A percentile compares a stretch with the other conserved stretches of the same genome.
phyloP scores from a whole-genome alignment of 202 grass and related monocot genomes.

The Brachypodium distachyon region DNA sequence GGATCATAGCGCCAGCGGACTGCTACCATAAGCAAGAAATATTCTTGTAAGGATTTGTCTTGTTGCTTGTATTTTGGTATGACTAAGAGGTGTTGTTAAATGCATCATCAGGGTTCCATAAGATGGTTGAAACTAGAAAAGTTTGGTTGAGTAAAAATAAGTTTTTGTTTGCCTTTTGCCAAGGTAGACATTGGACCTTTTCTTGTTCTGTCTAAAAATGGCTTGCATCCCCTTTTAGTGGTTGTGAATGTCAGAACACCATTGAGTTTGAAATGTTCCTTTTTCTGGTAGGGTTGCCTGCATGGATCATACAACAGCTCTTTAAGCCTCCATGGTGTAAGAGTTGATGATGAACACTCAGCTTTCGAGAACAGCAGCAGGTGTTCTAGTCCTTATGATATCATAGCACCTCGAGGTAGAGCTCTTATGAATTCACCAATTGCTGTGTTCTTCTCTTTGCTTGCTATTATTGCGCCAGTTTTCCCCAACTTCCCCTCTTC shows the following conservation, averaged over 20 bases:
- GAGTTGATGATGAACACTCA: constrained; percentile 61
- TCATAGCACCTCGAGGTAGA: constrained; percentile 61
- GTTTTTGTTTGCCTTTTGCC: background rate
- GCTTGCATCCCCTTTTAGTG: background rate
- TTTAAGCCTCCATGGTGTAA: constrained; percentile 47
- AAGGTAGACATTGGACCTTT: background rate
- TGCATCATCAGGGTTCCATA: background rate
- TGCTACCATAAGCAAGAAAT: too few species aligned
- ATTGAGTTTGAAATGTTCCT: background rate
- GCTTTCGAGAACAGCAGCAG: constrained; percentile 61
- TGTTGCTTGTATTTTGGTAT: background rate
- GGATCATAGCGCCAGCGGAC: too few species aligned
- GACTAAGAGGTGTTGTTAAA: background rate
- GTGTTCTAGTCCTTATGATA: constrained; percentile 48
- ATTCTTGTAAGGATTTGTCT: background rate
- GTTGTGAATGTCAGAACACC: background rate
- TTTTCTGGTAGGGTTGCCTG: constrained; percentile 47
- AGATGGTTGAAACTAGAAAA: background rate
- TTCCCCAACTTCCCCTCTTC: background rate
- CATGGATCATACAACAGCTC: constrained; percentile 64
- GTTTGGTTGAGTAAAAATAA: background rate
- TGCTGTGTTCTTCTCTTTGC: background rate
- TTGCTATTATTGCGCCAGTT: background rate
- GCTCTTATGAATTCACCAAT: background rate
- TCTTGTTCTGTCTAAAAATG: constrained; percentile 3